Base-by-base conservation (phyloP, 306 rosid species). In the Rosa chinensis region DNA sequence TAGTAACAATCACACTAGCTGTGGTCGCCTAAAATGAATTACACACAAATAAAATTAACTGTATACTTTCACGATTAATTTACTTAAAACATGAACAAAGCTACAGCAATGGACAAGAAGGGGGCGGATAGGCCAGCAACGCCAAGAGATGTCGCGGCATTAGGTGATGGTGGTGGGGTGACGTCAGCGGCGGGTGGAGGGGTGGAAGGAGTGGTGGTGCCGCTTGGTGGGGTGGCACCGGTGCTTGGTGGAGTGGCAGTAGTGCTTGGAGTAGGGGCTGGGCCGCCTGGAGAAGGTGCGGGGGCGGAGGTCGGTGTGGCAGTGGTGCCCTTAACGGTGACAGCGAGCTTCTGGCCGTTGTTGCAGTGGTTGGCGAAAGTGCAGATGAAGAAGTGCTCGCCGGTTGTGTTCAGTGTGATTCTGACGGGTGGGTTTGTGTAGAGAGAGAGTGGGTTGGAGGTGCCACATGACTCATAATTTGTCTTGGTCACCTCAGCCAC, bases 401-500 rank as follows among this genome's bases (percentile, higher is more conserved):
- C 85, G 49, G 82, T 16, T 2, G 45, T 25, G 58, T 32, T n/a
- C 14, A 75, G 44, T 13, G 66, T 49, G n/a, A 84, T 55, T 62
- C 73, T 58, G 0, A 66, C 77, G 2, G 87, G 87, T 37, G 92
- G 85, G 58, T 0, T 53, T 28, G 0, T 37, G 25, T 28, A 20
- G 11, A 58, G 48, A 0, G 85, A 74, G 42, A 87, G 45, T 2
- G 89, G 69, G 70, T 88, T 85, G 11, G 73, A 1, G 39, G 78
- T 66, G 77, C 1, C 71, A 85, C 93, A 89, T 11, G 93, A 73
- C 49, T 84, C 81, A 12, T 11, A 89, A 0, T 86, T 86, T 10
- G 23, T 69, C 82, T 86, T 90, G 74, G 90, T 90, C 78, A 90
- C 89, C 42, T 84, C 88, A 0, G 90, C 92, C 9, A 90, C 94